Conservation (phyloP, 306 rosid species). For the Betula pendula region DNA sequence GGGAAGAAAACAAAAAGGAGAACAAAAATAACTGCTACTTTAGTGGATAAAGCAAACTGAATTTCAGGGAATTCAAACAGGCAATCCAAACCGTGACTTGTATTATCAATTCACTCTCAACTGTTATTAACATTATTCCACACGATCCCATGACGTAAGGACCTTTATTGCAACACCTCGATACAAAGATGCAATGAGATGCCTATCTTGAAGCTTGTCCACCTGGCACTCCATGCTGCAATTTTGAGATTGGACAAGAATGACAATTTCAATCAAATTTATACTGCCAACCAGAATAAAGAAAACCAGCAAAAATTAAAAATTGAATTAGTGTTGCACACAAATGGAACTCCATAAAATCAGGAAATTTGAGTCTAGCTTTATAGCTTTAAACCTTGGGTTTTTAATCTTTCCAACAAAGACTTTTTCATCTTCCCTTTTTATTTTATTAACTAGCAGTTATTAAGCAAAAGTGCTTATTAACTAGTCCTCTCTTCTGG, state of each 20-base stretch:
- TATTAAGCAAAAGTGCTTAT: not conserved
- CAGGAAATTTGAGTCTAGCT: too few species aligned
- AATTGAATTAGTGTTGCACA: too few species aligned
- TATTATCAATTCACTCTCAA: not conserved
- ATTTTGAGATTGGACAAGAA: slow-evolving; percentile 2
- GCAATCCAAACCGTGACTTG: too few species aligned
- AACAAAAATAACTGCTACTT: too few species aligned
- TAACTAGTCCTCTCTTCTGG: not conserved
- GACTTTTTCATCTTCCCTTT: too few species aligned
- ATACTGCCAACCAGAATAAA: not conserved
- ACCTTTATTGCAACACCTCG: not conserved
- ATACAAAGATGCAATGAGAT: not conserved
- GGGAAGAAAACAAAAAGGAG: not conserved
- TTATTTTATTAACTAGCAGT: not conserved
- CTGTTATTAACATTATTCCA: not conserved
- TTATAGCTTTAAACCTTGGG: too few species aligned
- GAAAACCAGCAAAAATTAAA: too few species aligned
- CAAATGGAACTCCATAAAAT: too few species aligned
- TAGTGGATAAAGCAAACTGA: not conserved
- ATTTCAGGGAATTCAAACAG: not conserved
- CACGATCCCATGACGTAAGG: not conserved
- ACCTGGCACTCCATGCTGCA: not conserved
- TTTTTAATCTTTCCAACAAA: too few species aligned
- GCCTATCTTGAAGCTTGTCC: not conserved
- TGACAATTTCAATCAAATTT: not conserved